Conservation (phyloP, 2,329 filamentous ascomycete species). For the Epichloe sylvatica region DNA sequence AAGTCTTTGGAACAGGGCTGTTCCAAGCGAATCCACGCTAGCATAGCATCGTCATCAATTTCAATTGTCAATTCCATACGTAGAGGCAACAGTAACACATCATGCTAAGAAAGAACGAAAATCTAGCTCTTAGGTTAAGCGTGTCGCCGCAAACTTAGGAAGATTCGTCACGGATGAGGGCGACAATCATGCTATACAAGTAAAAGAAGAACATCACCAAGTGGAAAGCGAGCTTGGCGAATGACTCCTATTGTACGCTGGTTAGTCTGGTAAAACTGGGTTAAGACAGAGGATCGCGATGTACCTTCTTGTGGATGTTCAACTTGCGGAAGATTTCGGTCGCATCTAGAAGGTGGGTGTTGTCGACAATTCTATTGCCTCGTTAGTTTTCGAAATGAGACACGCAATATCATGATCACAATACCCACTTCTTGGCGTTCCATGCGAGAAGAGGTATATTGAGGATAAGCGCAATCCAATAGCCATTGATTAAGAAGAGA, state of each 20-base stretch:
- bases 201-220: conserved; percentile 99
- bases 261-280: conserved; percentile 9
- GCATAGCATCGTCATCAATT: neutral
- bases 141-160: conserved; percentile 40
- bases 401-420: neutral
- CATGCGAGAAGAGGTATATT: conserved; percentile 85
- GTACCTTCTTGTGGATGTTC: conserved; percentile 96
- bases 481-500: conserved; percentile 95
- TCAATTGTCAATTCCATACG: neutral
- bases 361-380: conserved; percentile 69
- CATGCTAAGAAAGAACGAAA: neutral
- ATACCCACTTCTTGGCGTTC: conserved; percentile 91
- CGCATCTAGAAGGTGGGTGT: conserved; percentile 90
- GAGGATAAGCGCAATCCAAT: conserved; percentile 86
- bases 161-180: conserved; percentile 88
- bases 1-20: neutral
- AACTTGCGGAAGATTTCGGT: conserved; percentile 99
- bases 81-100: neutral
- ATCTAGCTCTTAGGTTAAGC: neutral
- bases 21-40: neutral
- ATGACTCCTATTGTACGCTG: conserved; percentile 61
- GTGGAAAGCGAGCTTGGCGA: conserved; percentile 97
- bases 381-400: neutral
- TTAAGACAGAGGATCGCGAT: neutral
- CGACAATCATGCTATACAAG: conserved; percentile 96